A percentile compares a stretch with the other conserved stretches of the same genome.
phyloP scores from a whole-genome alignment of 164 flowering plant species.

The Santalum album region DNA sequence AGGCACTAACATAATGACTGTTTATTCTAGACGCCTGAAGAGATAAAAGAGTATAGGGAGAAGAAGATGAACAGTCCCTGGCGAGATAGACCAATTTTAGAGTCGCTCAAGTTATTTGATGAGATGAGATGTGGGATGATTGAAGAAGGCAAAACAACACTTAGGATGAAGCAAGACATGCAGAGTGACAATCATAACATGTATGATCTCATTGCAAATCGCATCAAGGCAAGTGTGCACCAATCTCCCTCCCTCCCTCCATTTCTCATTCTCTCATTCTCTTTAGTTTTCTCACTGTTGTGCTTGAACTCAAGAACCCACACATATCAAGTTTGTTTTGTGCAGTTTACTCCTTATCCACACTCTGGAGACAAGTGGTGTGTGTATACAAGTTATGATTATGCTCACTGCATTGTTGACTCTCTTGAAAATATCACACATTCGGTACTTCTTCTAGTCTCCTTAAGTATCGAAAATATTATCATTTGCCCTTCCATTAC shows the following conservation, averaged over 20 bases:
- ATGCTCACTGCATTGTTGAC: conserved; percentile 95
- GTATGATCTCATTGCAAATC: conserved; percentile 96
- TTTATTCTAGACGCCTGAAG: conserved; percentile 62
- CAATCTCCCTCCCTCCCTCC: no score
- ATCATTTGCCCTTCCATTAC: no score
- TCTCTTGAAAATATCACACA: conserved; percentile 94
- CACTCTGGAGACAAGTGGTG: conserved; percentile 98
- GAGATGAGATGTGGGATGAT: conserved; percentile 83
- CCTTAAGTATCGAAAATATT: no score
- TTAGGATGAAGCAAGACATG: conserved; percentile 99
- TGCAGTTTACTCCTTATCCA: conserved; percentile 92
- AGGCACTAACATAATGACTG: no score
- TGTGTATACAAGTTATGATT: conserved; percentile 96
- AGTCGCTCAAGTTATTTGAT: conserved; percentile 81
- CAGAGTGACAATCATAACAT: conserved; percentile 93
- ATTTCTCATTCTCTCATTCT: no score
- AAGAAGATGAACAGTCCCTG: conserved; percentile 96
- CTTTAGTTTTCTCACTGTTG: no score
- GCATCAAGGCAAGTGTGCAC: conserved; percentile 72
- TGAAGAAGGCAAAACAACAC: conserved; percentile 93
- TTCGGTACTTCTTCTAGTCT: conserved; percentile 41
- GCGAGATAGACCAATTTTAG: conserved; percentile 89
- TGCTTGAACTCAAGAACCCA: background rate
- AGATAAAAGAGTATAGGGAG: conserved; percentile 86
- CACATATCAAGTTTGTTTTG: background rate